Conservation (phyloP, 2,329 filamentous ascomycete species). For the Diaporthe australafricana region DNA sequence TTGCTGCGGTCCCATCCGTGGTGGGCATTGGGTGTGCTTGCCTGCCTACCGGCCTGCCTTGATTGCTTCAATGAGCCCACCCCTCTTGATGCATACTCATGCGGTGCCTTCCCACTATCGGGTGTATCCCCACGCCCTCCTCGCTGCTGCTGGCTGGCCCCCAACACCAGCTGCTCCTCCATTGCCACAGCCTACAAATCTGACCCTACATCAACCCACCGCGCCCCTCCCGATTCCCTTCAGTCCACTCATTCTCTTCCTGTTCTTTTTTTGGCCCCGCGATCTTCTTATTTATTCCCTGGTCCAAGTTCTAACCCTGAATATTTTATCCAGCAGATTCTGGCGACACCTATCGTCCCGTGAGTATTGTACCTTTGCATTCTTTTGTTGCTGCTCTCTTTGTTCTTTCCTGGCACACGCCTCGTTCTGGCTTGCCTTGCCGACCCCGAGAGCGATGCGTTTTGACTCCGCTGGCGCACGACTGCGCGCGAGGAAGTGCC, state of each 20-base stretch:
- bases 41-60: slow-evolving; percentile 2
- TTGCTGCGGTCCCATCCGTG: slow-evolving; percentile 24
- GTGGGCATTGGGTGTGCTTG: slow-evolving; percentile 21
- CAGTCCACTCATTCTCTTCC: slow-evolving; percentile 24
- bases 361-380: slow-evolving; percentile 52
- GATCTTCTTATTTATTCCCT: slow-evolving; percentile 15
- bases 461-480: not conserved
- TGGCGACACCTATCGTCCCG: slow-evolving; percentile 71
- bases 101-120: slow-evolving; percentile 33
- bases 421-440: not conserved
- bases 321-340: slow-evolving; percentile 63
- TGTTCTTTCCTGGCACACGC: not conserved
- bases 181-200: slow-evolving; percentile 37
- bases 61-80: slow-evolving; percentile 23
- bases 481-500: not conserved
- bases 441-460: not conserved
- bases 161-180: slow-evolving; percentile 27
- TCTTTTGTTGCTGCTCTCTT: slow-evolving; percentile 3
- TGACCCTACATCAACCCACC: slow-evolving; percentile 33
- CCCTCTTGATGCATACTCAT: slow-evolving; percentile 33
- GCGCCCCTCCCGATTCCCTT: slow-evolving; percentile 30
- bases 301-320: slow-evolving; percentile 52
- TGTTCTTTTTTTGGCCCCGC: slow-evolving; percentile 20
- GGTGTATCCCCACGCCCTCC: slow-evolving; percentile 33
- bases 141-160: slow-evolving; percentile 17